Percentiles rank a stretch among this genome's conserved stretches.
phyloP scores from a whole-genome alignment of 192 early-diverging fungal genomes.

The Dissophora ornata region DNA sequence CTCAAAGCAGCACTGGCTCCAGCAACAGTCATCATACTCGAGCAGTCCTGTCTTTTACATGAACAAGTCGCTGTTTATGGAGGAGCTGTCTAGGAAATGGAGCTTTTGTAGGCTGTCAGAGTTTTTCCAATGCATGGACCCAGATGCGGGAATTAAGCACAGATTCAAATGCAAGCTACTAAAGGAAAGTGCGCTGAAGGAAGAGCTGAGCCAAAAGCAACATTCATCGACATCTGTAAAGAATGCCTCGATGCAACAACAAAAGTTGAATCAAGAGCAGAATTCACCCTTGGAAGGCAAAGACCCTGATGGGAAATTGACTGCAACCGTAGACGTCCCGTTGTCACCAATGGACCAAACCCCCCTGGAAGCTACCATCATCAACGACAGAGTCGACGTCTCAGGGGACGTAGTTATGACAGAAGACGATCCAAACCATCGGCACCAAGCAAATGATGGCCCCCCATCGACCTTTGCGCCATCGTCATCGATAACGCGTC shows the following conservation, averaged over 20 bases:
- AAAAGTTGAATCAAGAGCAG: neutral
- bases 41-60: slow-evolving; percentile 46
- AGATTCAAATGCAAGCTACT: slow-evolving; percentile 49
- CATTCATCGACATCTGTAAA: neutral
- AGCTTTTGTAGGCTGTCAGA: slow-evolving; percentile 53
- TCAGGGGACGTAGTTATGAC: slow-evolving; percentile 13
- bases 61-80: slow-evolving; percentile 52
- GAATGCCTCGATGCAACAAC: neutral
- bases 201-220: slow-evolving; percentile 25
- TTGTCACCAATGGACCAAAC: neutral
- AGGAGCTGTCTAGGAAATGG: slow-evolving; percentile 49
- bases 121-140: slow-evolving; percentile 49
- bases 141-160: slow-evolving; percentile 38
- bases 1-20: slow-evolving; percentile 40
- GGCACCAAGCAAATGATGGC: neutral
- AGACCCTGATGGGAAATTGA: neutral
- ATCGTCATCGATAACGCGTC: neutral
- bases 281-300: neutral
- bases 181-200: slow-evolving; percentile 46
- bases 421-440: neutral
- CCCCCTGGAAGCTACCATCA: neutral
- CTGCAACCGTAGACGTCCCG: neutral
- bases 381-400: neutral
- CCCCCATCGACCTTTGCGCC: neutral
- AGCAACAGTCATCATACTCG: slow-evolving; percentile 23